Base-by-base conservation (phyloP, 1,284 basidiomycete species). In the Hemileia vastatrix region DNA sequence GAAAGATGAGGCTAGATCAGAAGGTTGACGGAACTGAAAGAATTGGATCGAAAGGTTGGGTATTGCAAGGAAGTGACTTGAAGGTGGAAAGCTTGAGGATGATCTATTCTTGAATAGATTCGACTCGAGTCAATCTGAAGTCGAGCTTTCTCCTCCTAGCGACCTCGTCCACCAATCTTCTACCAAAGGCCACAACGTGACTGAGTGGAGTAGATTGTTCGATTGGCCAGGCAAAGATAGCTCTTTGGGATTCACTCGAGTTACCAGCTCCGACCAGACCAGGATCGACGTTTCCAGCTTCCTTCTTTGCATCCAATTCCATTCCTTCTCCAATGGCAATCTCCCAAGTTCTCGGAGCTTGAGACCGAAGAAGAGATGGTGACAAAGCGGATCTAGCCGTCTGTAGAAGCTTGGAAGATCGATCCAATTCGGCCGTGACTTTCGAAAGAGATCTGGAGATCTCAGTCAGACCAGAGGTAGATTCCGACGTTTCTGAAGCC, bases 221-320 rank as follows among this genome's bases (percentile, higher is more conserved):
- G 48, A 50, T 32, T 32, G 48, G 48, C 48, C 48, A 50, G 11
- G 48, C 48, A 18, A 50, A 50, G 23, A 24, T n/a, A 32, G 48
- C 31, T 50, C 48, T 50, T 50, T n/a, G 11, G 13, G 11, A 9
- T 32, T 32, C 23, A 50, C 23, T n/a, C 8, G 9, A 11, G 8
- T 9, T 40, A 40, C 36, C 36, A 40, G 15, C 36, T 40, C 36
- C 36, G 15, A 40, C 36, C 8, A 40, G 36, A 40, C 36, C 36
- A 40, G 36, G 36, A 40, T 40, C 36, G 36, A 40, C 36, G 36
- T 40, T 40, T 24, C 31, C 48, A 32, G 48, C 48, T 32, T 50
- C 48, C 48, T 50, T 32, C 13, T 32, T 32, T 32, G 23, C 11
- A 32, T 50, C 48, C 23, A 32, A 13, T 24, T 50, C 23, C 23